A percentile compares a stretch with the other conserved stretches of the same genome.
Evolutionary conservation across 148 eudicot species (phyloP).

Genomic region (Spergularia bocconei): DNA sequence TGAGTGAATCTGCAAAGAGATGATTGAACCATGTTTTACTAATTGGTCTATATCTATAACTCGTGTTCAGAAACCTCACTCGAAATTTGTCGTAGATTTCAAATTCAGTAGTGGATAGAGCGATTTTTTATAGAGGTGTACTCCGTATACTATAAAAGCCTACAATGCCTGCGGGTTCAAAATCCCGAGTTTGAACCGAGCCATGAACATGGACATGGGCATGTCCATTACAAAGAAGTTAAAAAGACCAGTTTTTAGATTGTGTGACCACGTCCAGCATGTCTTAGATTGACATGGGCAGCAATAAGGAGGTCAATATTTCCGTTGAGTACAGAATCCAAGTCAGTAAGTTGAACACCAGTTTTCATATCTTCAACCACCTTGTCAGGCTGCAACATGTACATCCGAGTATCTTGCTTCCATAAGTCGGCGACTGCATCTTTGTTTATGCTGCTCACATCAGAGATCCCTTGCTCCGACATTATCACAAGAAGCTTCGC

Average conservation of each 20-base stretch:
- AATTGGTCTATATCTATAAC: too few relatives aligned
- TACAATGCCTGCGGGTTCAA: too few relatives aligned
- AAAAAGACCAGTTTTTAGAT: neutral
- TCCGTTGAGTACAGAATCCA: conserved; percentile 72
- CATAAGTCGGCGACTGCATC: conserved; percentile 36
- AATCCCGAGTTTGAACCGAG: too few relatives aligned
- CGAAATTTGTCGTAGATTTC: too few relatives aligned
- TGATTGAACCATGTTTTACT: too few relatives aligned
- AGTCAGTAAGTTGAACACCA: conserved; percentile 58
- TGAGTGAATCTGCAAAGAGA: too few relatives aligned
- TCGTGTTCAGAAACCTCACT: too few relatives aligned
- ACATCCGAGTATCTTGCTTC: conserved; percentile 55
- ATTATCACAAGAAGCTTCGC: conserved; percentile 62
- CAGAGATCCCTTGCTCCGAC: conserved; percentile 51
- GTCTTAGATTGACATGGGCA: conserved; percentile 62
- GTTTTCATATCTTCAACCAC: conserved; percentile 73
- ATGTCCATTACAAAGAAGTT: neutral
- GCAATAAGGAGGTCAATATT: conserved; percentile 61
- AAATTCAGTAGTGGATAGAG: too few relatives aligned
- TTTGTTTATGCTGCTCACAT: conserved; percentile 34
- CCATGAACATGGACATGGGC: too few relatives aligned
- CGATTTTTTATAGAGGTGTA: too few relatives aligned
- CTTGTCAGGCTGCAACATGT: conserved; percentile 56
- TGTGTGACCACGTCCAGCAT: conserved; percentile 23
- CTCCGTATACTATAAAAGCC: too few relatives aligned